These are phyloP conservation scores for Avena insularis DNA, from an alignment of 176 grass and related monocot species.

Conservation along the genomic window DNA sequence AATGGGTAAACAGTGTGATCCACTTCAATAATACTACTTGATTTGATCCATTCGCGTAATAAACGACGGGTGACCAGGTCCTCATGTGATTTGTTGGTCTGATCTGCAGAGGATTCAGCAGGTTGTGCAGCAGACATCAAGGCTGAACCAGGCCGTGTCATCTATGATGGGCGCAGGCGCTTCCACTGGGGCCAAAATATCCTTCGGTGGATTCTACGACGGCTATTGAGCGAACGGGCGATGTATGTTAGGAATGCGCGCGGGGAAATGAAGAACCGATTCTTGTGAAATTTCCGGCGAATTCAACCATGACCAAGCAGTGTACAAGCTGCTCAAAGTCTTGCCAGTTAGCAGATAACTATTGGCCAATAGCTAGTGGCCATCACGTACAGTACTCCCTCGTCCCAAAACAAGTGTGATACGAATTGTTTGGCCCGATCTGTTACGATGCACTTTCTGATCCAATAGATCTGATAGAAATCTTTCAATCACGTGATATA, in stretches of 20 bases:
- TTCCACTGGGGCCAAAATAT: conserved; percentile 71
- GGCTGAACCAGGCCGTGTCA: conserved; percentile 89
- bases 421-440: no score
- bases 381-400: neutral
- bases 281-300: neutral
- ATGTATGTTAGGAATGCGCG: neutral
- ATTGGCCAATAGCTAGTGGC: neutral
- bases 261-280: neutral
- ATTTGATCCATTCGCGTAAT: no score
- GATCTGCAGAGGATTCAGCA: conserved; percentile 82
- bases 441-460: no score
- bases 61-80: neutral
- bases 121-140: conserved; percentile 77
- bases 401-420: no score
- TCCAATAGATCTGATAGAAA: no score
- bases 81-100: conserved; percentile 16
- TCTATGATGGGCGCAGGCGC: conserved; percentile 65
- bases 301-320: conserved; percentile 16
- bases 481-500: no score
- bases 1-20: neutral
- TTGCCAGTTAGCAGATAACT: conserved; percentile 4
- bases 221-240: conserved; percentile 49
- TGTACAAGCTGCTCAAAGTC: conserved; percentile 2
- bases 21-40: no score
- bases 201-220: conserved; percentile 81